phyloP scores from a whole-genome alignment of 495 filamentous ascomycete genomes.

The Rhypophila decipiens region DNA sequence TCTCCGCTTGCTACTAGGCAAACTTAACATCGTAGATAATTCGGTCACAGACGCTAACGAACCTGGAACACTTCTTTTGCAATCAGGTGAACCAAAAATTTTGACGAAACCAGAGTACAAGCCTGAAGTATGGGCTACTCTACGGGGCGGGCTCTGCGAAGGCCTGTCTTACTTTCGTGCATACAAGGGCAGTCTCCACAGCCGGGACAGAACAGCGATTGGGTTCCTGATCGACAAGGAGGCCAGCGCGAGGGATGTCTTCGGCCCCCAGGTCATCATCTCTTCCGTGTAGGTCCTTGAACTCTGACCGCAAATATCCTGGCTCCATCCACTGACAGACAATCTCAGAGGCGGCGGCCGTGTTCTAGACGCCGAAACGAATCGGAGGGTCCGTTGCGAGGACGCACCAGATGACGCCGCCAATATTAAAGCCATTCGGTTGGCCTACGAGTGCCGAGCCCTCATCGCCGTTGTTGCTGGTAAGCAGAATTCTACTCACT shows the following conservation, averaged over 20 bases:
- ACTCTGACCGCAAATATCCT: not conserved
- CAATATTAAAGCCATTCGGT: slow-evolving; percentile 29
- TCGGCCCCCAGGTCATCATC: slow-evolving; percentile 61
- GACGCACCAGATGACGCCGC: slow-evolving; percentile 35
- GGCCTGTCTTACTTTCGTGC: slow-evolving; percentile 58
- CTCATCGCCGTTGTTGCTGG: slow-evolving; percentile 57
- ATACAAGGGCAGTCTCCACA: slow-evolving; percentile 57
- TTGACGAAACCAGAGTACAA: slow-evolving; percentile 3
- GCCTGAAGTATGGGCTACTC: slow-evolving; percentile 48
- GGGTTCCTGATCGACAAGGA: slow-evolving; percentile 61
- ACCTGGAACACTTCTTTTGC: no score
- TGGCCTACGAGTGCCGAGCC: slow-evolving; percentile 25
- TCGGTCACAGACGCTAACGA: no score
- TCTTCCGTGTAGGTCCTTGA: slow-evolving; percentile 53
- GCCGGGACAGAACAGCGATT: slow-evolving; percentile 34
- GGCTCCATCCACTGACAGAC: slow-evolving; percentile 1
- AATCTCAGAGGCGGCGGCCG: slow-evolving; percentile 46
- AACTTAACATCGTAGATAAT: no score
- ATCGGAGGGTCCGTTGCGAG: slow-evolving; percentile 29
- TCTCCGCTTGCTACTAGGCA: no score
- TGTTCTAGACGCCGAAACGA: slow-evolving; percentile 25
- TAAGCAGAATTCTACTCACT: slow-evolving; percentile 22
- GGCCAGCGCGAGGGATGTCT: slow-evolving; percentile 48
- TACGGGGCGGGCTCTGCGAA: slow-evolving; percentile 59
- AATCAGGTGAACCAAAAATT: no score